A percentile compares a stretch with the other conserved stretches of the same genome.
Evolutionary conservation across 2,329 filamentous ascomycete species (phyloP).

Genomic region (Fusarium odoratissimum): DNA sequence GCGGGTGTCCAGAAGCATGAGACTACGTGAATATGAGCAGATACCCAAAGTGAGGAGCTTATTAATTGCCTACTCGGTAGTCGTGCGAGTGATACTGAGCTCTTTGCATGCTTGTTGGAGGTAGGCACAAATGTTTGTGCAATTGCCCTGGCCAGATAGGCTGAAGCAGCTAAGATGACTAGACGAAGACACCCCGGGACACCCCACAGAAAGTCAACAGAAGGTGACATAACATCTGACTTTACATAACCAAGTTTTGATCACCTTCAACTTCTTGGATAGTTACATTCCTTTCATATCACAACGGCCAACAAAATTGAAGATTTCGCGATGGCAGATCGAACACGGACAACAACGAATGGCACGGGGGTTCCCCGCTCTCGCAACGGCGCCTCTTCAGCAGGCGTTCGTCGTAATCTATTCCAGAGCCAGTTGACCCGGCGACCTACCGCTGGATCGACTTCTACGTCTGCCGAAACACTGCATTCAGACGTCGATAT

Average conservation of each 20-base stretch:
- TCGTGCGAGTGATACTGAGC: neutral
- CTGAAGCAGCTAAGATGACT: slow-evolving; percentile 18
- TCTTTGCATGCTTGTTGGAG: neutral
- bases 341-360: slow-evolving; percentile 36
- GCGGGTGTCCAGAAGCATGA: neutral
- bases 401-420: slow-evolving; percentile 58
- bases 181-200: slow-evolving; percentile 26
- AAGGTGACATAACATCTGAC: slow-evolving; percentile 18
- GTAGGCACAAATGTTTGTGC: neutral
- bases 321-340: slow-evolving; percentile 40
- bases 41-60: neutral
- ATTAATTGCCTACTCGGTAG: neutral
- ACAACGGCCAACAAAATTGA: neutral
- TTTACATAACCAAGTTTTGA: slow-evolving; percentile 6
- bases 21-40: neutral
- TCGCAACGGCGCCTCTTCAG: slow-evolving; percentile 35
- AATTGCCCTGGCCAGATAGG: neutral
- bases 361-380: slow-evolving; percentile 29
- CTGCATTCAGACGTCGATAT: slow-evolving; percentile 62
- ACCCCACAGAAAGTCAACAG: slow-evolving; percentile 44
- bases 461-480: slow-evolving; percentile 56
- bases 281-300: neutral
- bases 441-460: slow-evolving; percentile 61
- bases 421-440: slow-evolving; percentile 70
- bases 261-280: slow-evolving; percentile 15